Evolutionary conservation across 2,329 filamentous ascomycete species (phyloP).

Genomic region (Karstenula rhodostoma): DNA sequence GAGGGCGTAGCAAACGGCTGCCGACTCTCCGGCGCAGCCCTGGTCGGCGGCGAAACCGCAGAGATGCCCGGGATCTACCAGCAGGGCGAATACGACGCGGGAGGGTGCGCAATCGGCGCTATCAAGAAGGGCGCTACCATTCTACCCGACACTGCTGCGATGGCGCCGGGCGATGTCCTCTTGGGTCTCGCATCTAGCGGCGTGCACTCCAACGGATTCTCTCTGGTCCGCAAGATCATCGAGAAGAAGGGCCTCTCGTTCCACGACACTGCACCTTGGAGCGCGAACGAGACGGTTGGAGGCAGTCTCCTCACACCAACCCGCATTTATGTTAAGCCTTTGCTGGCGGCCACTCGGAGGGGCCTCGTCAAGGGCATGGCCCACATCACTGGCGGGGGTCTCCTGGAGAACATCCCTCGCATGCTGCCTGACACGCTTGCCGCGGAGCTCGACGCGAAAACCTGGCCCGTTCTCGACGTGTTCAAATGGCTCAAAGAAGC

Average conservation of each 20-base stretch:
- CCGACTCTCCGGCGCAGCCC: conserved; percentile 81
- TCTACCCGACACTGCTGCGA: conserved; percentile 77
- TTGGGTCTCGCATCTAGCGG: conserved; percentile 86
- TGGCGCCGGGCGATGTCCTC: conserved; percentile 84
- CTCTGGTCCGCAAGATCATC: conserved; percentile 90
- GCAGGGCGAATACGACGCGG: conserved; percentile 89
- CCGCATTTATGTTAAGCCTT: conserved; percentile 86
- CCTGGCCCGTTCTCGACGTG: conserved; percentile 79
- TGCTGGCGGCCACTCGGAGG: conserved; percentile 70
- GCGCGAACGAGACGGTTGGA: conserved; percentile 69
- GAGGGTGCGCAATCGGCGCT: conserved; percentile 87
- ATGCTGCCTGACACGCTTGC: conserved; percentile 83
- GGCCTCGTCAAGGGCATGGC: conserved; percentile 86
- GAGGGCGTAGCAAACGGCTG: conserved; percentile 90
- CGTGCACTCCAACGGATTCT: conserved; percentile 96
- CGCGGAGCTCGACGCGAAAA: conserved; percentile 78
- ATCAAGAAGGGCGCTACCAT: conserved; percentile 71
- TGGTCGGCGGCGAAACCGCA: conserved; percentile 97
- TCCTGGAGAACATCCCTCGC: conserved; percentile 92
- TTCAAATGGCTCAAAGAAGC: conserved; percentile 85
- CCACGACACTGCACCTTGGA: conserved; percentile 79
- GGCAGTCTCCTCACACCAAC: conserved; percentile 86
- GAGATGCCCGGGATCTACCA: conserved; percentile 98
- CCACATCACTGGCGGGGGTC: conserved; percentile 94
- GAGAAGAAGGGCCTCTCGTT: conserved; percentile 76